A percentile compares a stretch with the other conserved stretches of the same genome.
phyloP scores from a whole-genome alignment of 177 flowering plant genomes.

The Vitis hybrid region DNA sequence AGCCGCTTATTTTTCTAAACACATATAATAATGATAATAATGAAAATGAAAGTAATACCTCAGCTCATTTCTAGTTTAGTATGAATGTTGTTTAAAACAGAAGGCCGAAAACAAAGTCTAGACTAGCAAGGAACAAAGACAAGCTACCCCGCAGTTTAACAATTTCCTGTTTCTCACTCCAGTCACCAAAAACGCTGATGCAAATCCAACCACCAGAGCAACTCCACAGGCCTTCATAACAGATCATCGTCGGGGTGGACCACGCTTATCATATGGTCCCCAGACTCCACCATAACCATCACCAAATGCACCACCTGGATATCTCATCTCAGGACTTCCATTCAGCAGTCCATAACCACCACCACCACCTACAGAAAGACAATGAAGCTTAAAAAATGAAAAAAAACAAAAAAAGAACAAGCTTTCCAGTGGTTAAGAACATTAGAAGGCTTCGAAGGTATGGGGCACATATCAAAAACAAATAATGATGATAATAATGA shows the following conservation, averaged over 20 bases:
- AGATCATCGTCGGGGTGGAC: slow-evolving; percentile 37
- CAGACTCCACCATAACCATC: slow-evolving; percentile 42
- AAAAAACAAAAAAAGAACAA: not conserved
- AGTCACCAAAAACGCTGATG: not conserved
- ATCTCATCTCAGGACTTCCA: slow-evolving; percentile 52
- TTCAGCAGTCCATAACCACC: slow-evolving; percentile 42
- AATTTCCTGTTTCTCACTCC: no score
- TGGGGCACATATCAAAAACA: not conserved
- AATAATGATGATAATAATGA: not conserved
- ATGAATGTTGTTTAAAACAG: no score
- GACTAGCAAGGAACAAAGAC: no score
- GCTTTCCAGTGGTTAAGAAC: not conserved
- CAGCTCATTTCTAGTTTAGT: no score
- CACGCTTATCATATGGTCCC: slow-evolving; percentile 46
- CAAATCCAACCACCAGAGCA: not conserved
- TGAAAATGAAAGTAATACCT: no score
- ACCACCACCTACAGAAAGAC: slow-evolving; percentile 23
- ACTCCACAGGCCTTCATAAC: not conserved
- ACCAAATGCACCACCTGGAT: slow-evolving; percentile 29
- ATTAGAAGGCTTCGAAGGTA: not conserved
- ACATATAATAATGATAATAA: no score
- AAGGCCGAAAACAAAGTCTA: no score
- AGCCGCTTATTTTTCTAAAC: no score
- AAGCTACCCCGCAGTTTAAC: no score
- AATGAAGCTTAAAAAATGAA: slow-evolving; percentile 9